Base-by-base conservation (phyloP, 495 filamentous ascomycete species). In the Friedmanniomyces endolithicus region DNA sequence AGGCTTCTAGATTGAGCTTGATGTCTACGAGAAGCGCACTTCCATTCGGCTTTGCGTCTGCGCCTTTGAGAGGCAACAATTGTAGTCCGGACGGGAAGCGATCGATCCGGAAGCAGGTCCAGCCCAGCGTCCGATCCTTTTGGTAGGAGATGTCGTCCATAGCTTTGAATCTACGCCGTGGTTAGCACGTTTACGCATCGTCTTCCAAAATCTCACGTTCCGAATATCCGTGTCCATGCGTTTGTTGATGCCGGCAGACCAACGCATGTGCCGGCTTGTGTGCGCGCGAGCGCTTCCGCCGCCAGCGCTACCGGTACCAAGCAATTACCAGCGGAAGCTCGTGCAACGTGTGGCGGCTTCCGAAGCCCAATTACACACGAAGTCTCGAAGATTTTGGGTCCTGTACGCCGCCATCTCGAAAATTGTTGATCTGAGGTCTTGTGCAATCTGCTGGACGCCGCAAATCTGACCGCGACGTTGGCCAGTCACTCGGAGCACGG, bases 81-180 rank as follows among this genome's bases (percentile, higher is more conserved):
- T 88, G 75, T 58, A 85, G 85, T 1, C 90, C 90, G 35, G 75
- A 65, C 45, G 80, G 78, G 50, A 95, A 67, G 16, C 87, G 77
- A 68, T 95, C 87, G 0, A 96, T 77, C 19, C 88, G 75, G 52
- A 94, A 80, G 64, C 88, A 94, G 8, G 87, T 80, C 90, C 90
- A 97, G 11, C 83, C 87, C 19, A 86, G 87, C 35, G 94, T 64
- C 46, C 82, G 73, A 59, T 95, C 88, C 55, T 77, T 75, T 1
- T 80, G 80, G 50, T 90, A 73, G 27, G 62, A 65, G 59, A 88
- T 83, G 56, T 90, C 82, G 63, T 95, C 85, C 65, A 86, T 81
- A 59, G 96, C 75, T 65, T 94, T 85, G 68, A 96, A 87, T 52
- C 90, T 87, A 59, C 44, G 53, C 43, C 12, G 35, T 8, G 34